These are phyloP conservation scores for Pseudocercospora ulei DNA, from an alignment of 2,329 filamentous ascomycete species.

Conservation along the genomic window DNA sequence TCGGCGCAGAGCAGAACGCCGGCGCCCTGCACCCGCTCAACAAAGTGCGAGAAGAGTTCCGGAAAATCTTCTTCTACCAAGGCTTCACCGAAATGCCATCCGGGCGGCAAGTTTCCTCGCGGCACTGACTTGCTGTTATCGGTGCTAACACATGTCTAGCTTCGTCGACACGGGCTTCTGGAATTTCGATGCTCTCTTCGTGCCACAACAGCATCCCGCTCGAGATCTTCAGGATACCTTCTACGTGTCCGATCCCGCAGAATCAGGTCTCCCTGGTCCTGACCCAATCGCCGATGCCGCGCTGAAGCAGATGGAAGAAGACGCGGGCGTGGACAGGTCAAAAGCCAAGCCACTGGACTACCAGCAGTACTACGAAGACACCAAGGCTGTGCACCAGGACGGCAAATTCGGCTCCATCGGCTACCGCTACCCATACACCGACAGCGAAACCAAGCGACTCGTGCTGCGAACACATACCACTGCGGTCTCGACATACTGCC, in stretches of 20 bases:
- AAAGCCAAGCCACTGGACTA: constrained; percentile 50
- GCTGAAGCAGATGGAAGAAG: constrained; percentile 45
- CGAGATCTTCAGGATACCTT: constrained; percentile 97
- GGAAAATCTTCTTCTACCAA: constrained; percentile 98
- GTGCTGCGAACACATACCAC: constrained; percentile 96
- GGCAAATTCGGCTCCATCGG: constrained; percentile 93
- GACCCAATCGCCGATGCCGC: constrained; percentile 44
- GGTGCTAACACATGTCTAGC: constrained; percentile 32
- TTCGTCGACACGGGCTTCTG: constrained; percentile 97
- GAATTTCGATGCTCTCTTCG: constrained; percentile 96
- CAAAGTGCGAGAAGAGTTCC: constrained; percentile 92
- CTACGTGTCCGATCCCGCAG: constrained; percentile 83
- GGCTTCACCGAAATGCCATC: constrained; percentile 98
- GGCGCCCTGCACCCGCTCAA: constrained; percentile 54
- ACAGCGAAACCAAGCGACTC: constrained; percentile 73
- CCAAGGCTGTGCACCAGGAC: constrained; percentile 74
- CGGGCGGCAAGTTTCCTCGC: constrained; percentile 48
- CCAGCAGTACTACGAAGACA: constrained; percentile 77
- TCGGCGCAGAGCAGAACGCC: constrained; percentile 50
- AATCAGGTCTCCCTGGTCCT: constrained; percentile 57
- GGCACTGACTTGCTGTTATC: constrained; percentile 40
- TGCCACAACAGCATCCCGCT: constrained; percentile 94
- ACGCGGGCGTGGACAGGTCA: constrained; percentile 28
- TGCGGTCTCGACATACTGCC: constrained; percentile 77
- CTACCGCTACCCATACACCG: constrained; percentile 89